phyloP scores from a whole-genome alignment of 176 grass and related monocot genomes.

The Phyllostachys edulis region DNA sequence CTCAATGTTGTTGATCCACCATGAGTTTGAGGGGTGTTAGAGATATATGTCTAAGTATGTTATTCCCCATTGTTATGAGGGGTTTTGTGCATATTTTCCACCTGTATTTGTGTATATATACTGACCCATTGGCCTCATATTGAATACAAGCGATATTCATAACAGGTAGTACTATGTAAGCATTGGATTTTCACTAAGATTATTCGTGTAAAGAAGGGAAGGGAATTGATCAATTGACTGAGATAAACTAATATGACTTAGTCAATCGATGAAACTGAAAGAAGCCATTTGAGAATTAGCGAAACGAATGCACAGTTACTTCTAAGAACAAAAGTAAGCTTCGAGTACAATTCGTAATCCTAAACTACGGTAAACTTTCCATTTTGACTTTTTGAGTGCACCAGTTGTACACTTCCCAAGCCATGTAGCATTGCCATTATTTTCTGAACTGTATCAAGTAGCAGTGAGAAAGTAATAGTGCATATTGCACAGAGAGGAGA shows the following conservation, averaged over 20 bases:
- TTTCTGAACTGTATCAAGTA: not conserved
- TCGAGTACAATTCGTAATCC: not conserved
- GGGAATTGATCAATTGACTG: not conserved
- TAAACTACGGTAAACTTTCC: not conserved
- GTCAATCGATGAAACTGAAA: not conserved
- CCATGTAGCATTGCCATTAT: not conserved
- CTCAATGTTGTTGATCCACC: no score
- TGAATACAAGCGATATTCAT: no score
- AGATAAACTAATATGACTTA: not conserved
- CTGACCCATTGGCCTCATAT: no score
- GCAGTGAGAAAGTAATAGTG: not conserved
- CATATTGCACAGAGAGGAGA: not conserved
- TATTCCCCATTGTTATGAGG: no score
- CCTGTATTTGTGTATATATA: no score
- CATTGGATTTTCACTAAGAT: not conserved
- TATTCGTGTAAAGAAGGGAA: not conserved
- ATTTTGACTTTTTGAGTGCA: not conserved
- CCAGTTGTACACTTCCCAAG: not conserved
- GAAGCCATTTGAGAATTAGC: not conserved
- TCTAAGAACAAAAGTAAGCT: not conserved
- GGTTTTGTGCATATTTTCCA: no score
- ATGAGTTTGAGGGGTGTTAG: no score
- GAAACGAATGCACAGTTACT: constrained; percentile 2
- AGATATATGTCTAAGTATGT: no score
- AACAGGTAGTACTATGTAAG: not conserved